phyloP scores from a whole-genome alignment of 2,329 filamentous ascomycete genomes.

The Aspergillus quadrilineatus region DNA sequence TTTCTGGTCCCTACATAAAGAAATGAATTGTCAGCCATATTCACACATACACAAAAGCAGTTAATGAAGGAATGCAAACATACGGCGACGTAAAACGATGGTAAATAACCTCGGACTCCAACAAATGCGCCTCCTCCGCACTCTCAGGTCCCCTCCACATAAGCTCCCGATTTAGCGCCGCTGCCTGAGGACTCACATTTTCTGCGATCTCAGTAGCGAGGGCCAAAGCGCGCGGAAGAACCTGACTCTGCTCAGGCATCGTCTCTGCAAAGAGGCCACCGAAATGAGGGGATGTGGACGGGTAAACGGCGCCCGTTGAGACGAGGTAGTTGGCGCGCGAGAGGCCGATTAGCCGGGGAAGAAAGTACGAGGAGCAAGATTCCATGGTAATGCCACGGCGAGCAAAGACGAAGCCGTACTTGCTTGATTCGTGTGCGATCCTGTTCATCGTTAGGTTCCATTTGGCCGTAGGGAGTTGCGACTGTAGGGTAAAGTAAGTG shows the following conservation, averaged over 20 bases:
- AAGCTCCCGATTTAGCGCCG: constrained; percentile 68
- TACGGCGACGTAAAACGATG: constrained; percentile 39
- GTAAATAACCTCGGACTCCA: constrained; percentile 55
- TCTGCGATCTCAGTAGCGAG: constrained; percentile 65
- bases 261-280: constrained; percentile 65
- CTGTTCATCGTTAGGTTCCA: constrained; percentile 22
- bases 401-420: constrained; percentile 73
- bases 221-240: constrained; percentile 64
- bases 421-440: constrained; percentile 58
- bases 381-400: constrained; percentile 71
- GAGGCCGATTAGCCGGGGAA: constrained; percentile 66
- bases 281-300: constrained; percentile 49
- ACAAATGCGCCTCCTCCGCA: constrained; percentile 67
- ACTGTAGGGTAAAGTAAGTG: not conserved
- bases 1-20: constrained; percentile 56
- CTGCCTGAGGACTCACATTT: constrained; percentile 65
- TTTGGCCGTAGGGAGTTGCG: not conserved
- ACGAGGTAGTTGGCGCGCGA: constrained; percentile 39
- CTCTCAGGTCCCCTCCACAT: constrained; percentile 58
- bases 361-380: constrained; percentile 68
- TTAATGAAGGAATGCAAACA: constrained; percentile 5
- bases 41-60: not conserved
- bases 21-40: not conserved
- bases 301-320: constrained; percentile 64
- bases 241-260: constrained; percentile 57